phyloP scores from a whole-genome alignment of 768 basidiomycete genomes.

The Suillus plorans region DNA sequence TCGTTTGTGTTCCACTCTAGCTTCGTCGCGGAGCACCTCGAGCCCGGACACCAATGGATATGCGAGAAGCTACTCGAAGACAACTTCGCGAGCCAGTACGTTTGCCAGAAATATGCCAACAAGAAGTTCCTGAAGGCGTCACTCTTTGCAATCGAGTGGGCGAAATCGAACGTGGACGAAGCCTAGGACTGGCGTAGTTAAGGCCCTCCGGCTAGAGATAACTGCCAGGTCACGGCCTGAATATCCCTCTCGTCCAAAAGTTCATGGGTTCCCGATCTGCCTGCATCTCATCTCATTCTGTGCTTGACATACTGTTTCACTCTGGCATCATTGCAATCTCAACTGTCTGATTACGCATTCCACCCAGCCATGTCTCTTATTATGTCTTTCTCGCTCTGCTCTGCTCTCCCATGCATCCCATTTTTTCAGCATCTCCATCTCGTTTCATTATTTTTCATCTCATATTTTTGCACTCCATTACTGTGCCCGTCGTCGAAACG shows the following conservation, averaged over 20 bases:
- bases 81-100: constrained; percentile 80
- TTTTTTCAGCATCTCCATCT: constrained; percentile 24
- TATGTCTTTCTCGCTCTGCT: constrained; percentile 36
- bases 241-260: not conserved
- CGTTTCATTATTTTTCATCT: constrained; percentile 23
- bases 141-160: constrained; percentile 75
- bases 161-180: constrained; percentile 43
- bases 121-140: constrained; percentile 98
- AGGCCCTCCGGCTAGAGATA: constrained; percentile 3
- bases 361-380: constrained; percentile 32
- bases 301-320: constrained; percentile 37
- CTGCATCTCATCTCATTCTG: constrained; percentile 27
- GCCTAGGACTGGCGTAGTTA: not conserved
- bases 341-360: constrained; percentile 38
- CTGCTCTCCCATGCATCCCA: constrained; percentile 26
- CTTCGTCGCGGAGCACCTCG: constrained; percentile 85
- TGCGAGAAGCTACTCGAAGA: constrained; percentile 79
- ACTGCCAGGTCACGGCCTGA: constrained; percentile 2
- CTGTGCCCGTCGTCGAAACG: constrained; percentile 22
- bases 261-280: constrained; percentile 7
- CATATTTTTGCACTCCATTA: constrained; percentile 1
- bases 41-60: constrained; percentile 77
- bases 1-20: constrained; percentile 92
- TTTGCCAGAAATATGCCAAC: constrained; percentile 94
- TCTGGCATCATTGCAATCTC: constrained; percentile 35